Evolutionary conservation across 2,329 filamentous ascomycete species (phyloP), one percentile per base, ranked within the genome.

Genomic region (Trichoderma simmonsii): DNA sequence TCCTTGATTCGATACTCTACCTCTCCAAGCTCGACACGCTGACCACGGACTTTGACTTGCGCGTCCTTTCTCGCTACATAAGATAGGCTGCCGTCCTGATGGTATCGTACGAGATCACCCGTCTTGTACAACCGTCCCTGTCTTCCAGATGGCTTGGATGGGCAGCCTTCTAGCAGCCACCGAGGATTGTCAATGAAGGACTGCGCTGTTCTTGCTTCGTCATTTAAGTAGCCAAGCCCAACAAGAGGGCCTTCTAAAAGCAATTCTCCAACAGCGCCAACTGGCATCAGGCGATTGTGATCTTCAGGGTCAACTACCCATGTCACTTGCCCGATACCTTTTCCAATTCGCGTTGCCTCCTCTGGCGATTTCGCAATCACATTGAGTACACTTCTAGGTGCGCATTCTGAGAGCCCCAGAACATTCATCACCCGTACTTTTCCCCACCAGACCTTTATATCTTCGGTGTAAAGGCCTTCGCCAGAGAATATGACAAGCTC

Each of bases 221-320:
- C 32, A 34, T 34, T 84, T 36, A 89, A 78, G 71, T 90, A 90
- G 26, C 86, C 87, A 18, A 84, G 81, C 28, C 86, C 87, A 28
- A 90, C 84, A 30, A 85, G 82, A 2, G 86, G 86, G 1, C 85
- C 85, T 73, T 84, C 84, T 39, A 87, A 77, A 6, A 85, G 75
- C 24, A 86, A 80, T 75, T 86, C 84, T 15, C 84, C 84, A 4
- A 83, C 78, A 3, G 79, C 76, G 2, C 83, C 84, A 6, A 84
- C 72, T 1, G 83, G 83, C 21, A 81, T 77, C 11, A 85, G 78
- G 8, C 75, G 77, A 60, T 84, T 71, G 64, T 81, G 77, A 72
- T 82, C 77, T 7, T 79, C 75, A 1, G 82, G 78, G 63, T 85
- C 81, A 26, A 83, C 81, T 56, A 85, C 80, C 83, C 83, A 85